These are phyloP conservation scores for Neurospora sp. DNA, from an alignment of 2,329 filamentous ascomycete species.

Conservation along the genomic window DNA sequence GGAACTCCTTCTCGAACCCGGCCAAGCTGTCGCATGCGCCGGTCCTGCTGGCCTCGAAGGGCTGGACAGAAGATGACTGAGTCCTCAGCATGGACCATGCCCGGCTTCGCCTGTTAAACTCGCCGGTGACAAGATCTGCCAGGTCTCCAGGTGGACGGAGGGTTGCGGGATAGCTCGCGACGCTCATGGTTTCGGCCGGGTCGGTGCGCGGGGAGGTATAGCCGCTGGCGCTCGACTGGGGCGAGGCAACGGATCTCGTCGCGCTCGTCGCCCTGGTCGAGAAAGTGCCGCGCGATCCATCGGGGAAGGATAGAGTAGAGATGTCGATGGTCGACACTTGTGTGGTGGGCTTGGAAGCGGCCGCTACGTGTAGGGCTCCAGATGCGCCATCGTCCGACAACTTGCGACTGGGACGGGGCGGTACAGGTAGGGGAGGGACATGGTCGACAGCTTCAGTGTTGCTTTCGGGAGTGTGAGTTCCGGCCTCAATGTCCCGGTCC, in stretches of 20 bases:
- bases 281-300: constrained; percentile 58
- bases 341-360: constrained; percentile 63
- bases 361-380: constrained; percentile 20
- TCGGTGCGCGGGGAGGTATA: constrained; percentile 31
- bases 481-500: constrained; percentile 12
- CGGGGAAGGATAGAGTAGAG: constrained; percentile 64
- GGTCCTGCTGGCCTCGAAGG: constrained; percentile 46
- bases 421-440: constrained; percentile 18
- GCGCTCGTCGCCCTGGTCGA: constrained; percentile 28
- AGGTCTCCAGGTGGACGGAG: constrained; percentile 58
- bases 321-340: constrained; percentile 75
- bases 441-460: constrained; percentile 3
- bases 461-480: constrained; percentile 13
- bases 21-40: constrained; percentile 44
- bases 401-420: constrained; percentile 19
- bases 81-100: constrained; percentile 60
- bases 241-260: constrained; percentile 27
- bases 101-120: constrained; percentile 54
- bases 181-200: constrained; percentile 53
- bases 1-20: constrained; percentile 70
- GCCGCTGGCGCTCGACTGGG: constrained; percentile 26
- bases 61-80: constrained; percentile 49
- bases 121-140: constrained; percentile 71
- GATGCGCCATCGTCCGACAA: constrained; percentile 26
- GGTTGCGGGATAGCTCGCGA: constrained; percentile 57